phyloP scores from a whole-genome alignment of 345 rosid genomes.

The Populus tremula region DNA sequence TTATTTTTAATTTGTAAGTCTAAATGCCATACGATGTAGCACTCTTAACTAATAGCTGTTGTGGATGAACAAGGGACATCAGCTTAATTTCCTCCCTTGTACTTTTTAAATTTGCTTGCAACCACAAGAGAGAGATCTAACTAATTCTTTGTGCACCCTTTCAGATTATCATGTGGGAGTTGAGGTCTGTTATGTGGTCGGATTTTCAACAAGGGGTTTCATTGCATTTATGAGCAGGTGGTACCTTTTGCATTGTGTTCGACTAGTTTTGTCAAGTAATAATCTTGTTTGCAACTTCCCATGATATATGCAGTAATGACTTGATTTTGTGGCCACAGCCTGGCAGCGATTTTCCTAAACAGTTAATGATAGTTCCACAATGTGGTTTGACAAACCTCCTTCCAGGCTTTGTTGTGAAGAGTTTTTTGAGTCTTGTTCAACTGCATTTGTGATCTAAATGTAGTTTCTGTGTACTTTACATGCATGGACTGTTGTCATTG shows the following conservation, averaged over 20 bases:
- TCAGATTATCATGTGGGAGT: slow-evolving; percentile 9
- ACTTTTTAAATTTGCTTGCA: neutral
- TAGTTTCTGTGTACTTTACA: neutral
- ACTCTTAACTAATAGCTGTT: too few species aligned
- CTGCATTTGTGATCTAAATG: slow-evolving; percentile 14
- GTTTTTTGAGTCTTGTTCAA: slow-evolving; percentile 2
- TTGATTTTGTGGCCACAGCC: slow-evolving; percentile 2
- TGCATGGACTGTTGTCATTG: slow-evolving; percentile 5
- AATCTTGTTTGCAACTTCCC: neutral
- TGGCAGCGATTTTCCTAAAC: neutral
- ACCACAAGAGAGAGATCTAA: slow-evolving; percentile 4
- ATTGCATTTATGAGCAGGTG: slow-evolving; percentile 11
- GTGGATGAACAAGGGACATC: too few species aligned
- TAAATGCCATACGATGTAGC: neutral
- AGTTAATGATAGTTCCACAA: neutral
- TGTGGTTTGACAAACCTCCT: neutral
- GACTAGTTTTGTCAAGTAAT: neutral
- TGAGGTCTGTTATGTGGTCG: neutral
- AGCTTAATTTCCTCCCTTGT: neutral
- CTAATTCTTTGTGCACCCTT: neutral
- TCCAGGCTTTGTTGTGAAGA: slow-evolving; percentile 5
- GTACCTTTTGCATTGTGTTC: neutral
- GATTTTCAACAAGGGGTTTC: slow-evolving; percentile 1
- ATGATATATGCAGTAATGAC: neutral
- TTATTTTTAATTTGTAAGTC: neutral